Conservation (phyloP, 768 basidiomycete genomes). For the Dioszegia crocea region DNA sequence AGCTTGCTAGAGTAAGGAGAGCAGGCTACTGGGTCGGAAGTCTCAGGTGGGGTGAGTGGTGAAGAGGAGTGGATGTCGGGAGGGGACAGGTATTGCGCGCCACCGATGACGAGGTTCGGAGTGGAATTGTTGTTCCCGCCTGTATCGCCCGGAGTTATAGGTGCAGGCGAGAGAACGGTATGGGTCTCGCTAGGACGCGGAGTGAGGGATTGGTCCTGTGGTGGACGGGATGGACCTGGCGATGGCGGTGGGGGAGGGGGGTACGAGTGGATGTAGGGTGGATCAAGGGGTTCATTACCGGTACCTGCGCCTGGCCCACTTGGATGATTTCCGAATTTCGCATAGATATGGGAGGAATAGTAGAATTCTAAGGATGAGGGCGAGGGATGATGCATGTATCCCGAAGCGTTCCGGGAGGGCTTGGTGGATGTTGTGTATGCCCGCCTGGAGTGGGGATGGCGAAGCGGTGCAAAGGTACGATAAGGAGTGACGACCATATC, state of each 20-base stretch:
- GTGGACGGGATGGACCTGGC: constrained; percentile 2
- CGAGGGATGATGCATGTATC: background rate
- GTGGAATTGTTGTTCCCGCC: background rate
- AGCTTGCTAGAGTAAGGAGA: constrained; percentile 21
- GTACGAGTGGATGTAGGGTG: background rate
- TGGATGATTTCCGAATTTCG: no score
- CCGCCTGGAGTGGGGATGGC: background rate
- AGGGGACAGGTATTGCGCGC: constrained; percentile 3
- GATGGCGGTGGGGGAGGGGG: constrained; percentile 16
- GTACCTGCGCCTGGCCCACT: no score
- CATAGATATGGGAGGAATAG: background rate
- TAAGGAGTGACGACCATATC: constrained; percentile 10
- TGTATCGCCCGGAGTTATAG: constrained; percentile 8
- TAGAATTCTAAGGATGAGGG: background rate
- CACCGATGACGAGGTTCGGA: background rate
- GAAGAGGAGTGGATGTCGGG: background rate
- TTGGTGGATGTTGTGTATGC: background rate
- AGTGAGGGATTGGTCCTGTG: constrained; percentile 1
- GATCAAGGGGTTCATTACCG: no score
- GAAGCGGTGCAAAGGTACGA: background rate
- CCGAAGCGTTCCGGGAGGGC: background rate
- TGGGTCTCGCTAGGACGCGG: constrained; percentile 19
- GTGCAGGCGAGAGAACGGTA: constrained; percentile 19
- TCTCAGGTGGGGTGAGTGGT: background rate
- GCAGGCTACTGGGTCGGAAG: background rate